phyloP scores from a whole-genome alignment of 768 basidiomycete species.

The Podaxis sp. region DNA sequence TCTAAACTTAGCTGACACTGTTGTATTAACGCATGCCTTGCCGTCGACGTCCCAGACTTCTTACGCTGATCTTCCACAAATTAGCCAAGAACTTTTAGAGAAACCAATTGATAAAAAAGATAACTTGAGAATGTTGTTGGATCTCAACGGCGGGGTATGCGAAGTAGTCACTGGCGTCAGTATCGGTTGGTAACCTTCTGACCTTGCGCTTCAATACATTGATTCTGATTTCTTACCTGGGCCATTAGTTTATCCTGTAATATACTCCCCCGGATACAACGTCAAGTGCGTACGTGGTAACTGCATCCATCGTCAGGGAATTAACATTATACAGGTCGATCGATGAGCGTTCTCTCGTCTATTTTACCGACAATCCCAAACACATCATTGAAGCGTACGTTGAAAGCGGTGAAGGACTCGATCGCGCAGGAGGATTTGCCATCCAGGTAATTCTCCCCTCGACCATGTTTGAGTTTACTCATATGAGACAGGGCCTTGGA shows the following conservation, averaged over 20 bases:
- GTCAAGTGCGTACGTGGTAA: slow-evolving; percentile 43
- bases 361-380: slow-evolving; percentile 62
- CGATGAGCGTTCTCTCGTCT: slow-evolving; percentile 77
- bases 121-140: slow-evolving; percentile 81
- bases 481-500: slow-evolving; percentile 62
- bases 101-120: slow-evolving; percentile 80
- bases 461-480: not conserved
- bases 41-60: slow-evolving; percentile 54
- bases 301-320: not conserved
- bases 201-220: not conserved
- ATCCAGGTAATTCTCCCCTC: slow-evolving; percentile 57
- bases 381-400: slow-evolving; percentile 73
- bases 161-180: slow-evolving; percentile 92
- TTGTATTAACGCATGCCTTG: slow-evolving; percentile 79
- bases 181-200: slow-evolving; percentile 48
- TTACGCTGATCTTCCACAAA: slow-evolving; percentile 47
- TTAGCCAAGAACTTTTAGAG: slow-evolving; percentile 76
- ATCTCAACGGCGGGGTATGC: slow-evolving; percentile 81
- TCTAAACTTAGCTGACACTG: slow-evolving; percentile 73
- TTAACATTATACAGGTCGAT: slow-evolving; percentile 48
- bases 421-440: slow-evolving; percentile 92
- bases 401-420: slow-evolving; percentile 78
- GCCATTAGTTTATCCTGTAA: slow-evolving; percentile 61
- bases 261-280: slow-evolving; percentile 72
- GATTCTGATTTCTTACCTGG: not conserved